These are phyloP conservation scores for Austroboletus eburneus DNA, from an alignment of 768 basidiomycete species.

Conservation along the genomic window DNA sequence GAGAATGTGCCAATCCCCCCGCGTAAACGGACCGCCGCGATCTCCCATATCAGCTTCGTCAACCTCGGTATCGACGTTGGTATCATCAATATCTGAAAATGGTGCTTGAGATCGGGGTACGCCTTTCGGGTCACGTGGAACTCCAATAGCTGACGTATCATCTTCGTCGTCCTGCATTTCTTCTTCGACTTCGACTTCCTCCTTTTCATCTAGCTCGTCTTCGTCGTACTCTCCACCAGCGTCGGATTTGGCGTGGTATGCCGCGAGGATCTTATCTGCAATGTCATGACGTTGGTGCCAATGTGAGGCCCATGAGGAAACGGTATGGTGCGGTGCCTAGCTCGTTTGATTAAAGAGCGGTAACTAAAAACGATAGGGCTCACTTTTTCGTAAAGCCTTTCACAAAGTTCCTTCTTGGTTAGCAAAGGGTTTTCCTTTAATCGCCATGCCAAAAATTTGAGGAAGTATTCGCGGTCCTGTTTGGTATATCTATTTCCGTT, in stretches of 20 bases:
- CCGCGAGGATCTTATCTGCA: slow-evolving; percentile 56
- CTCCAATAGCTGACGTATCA: slow-evolving; percentile 17
- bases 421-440: slow-evolving; percentile 50
- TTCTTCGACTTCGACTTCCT: slow-evolving; percentile 24
- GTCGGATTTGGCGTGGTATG: slow-evolving; percentile 29
- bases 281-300: slow-evolving; percentile 65
- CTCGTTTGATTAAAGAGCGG: slow-evolving; percentile 8
- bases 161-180: slow-evolving; percentile 19
- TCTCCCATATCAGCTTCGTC: slow-evolving; percentile 47
- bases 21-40: slow-evolving; percentile 45
- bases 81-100: slow-evolving; percentile 16
- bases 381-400: slow-evolving; percentile 53
- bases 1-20: slow-evolving; percentile 59
- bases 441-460: slow-evolving; percentile 62
- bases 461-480: slow-evolving; percentile 63
- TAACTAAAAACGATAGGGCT: background rate
- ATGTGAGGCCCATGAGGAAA: slow-evolving; percentile 62
- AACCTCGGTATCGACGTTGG: slow-evolving; percentile 23
- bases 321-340: slow-evolving; percentile 64
- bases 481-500: slow-evolving; percentile 62
- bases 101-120: slow-evolving; percentile 20
- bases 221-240: slow-evolving; percentile 33
- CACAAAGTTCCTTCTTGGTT: slow-evolving; percentile 51
- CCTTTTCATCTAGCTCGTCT: slow-evolving; percentile 37
- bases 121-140: slow-evolving; percentile 14